phyloP scores from a whole-genome alignment of 2,329 filamentous ascomycete genomes.

The Exophiala spinifera region DNA sequence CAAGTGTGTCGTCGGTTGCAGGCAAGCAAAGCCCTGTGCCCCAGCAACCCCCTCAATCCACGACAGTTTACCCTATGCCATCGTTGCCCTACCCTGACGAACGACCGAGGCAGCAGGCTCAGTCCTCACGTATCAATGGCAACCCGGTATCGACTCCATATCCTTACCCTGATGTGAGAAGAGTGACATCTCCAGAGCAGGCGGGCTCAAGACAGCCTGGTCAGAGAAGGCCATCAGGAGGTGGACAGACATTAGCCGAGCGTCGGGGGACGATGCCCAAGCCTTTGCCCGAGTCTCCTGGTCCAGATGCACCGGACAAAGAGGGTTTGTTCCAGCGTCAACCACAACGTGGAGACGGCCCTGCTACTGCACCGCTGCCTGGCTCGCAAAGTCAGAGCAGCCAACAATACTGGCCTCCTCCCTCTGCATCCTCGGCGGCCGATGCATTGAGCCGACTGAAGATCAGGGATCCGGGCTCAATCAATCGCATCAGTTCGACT shows the following conservation, averaged over 20 bases:
- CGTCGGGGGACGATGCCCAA: conserved; percentile 74
- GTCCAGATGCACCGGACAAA: conserved; percentile 70
- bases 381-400: conserved; percentile 60
- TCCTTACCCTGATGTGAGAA: conserved; percentile 45
- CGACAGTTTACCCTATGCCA: conserved; percentile 65
- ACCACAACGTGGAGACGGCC: conserved; percentile 39
- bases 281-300: conserved; percentile 77
- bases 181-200: conserved; percentile 27
- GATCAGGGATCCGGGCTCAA: conserved; percentile 51
- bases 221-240: conserved; percentile 44
- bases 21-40: conserved; percentile 36
- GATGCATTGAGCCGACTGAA: conserved; percentile 41
- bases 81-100: conserved; percentile 74
- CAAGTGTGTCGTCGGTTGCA: conserved; percentile 33
- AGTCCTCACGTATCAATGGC: conserved; percentile 29
- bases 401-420: conserved; percentile 63
- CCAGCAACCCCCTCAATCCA: conserved; percentile 52
- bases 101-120: conserved; percentile 41
- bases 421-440: conserved; percentile 34
- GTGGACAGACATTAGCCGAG: conserved; percentile 70
- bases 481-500: conserved; percentile 70
- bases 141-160: conserved; percentile 40
- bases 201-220: conserved; percentile 29
- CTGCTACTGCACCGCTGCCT: conserved; percentile 41
- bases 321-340: conserved; percentile 74